Evolutionary conservation across 768 basidiomycete genomes (phyloP).

Genomic region (Rossbeevera mucosa): DNA sequence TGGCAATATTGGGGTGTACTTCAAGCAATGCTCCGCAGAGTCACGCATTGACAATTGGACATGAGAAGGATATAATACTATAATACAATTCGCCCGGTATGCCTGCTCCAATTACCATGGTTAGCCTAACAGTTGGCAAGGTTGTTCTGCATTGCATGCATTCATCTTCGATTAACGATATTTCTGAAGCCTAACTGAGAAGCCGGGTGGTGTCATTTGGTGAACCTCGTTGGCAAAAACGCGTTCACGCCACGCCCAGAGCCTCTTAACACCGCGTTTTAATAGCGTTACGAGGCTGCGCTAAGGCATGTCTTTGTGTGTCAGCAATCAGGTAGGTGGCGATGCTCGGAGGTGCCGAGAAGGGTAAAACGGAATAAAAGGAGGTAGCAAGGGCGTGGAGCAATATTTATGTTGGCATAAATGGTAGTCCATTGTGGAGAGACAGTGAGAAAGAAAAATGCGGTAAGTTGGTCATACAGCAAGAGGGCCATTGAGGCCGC

Average conservation of each 20-base stretch:
- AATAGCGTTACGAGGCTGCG: slow-evolving; percentile 6
- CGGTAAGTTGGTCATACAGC: slow-evolving; percentile 27
- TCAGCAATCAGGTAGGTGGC: not conserved
- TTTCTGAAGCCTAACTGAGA: too few relatives aligned
- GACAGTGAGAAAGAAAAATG: slow-evolving; percentile 1
- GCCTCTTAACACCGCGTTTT: not conserved
- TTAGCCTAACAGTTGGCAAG: too few relatives aligned
- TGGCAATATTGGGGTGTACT: too few relatives aligned
- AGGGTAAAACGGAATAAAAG: slow-evolving; percentile 3
- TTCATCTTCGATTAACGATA: too few relatives aligned
- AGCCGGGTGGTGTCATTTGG: not conserved
- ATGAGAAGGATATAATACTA: too few relatives aligned
- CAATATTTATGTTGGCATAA: slow-evolving; percentile 6
- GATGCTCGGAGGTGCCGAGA: slow-evolving; percentile 8
- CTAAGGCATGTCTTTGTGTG: not conserved
- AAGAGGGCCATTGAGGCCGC: slow-evolving; percentile 58
- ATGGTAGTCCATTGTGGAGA: not conserved
- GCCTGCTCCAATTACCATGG: too few relatives aligned
- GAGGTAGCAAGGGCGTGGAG: slow-evolving; percentile 11
- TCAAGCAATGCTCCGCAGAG: too few relatives aligned
- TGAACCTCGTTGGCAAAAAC: not conserved
- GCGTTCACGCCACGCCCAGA: not conserved
- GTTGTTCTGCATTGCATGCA: too few relatives aligned
- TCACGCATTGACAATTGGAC: too few relatives aligned
- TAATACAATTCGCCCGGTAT: too few relatives aligned